phyloP scores from a whole-genome alignment of 2,329 filamentous ascomycete genomes.

The Rhynchosporium agropyri region DNA sequence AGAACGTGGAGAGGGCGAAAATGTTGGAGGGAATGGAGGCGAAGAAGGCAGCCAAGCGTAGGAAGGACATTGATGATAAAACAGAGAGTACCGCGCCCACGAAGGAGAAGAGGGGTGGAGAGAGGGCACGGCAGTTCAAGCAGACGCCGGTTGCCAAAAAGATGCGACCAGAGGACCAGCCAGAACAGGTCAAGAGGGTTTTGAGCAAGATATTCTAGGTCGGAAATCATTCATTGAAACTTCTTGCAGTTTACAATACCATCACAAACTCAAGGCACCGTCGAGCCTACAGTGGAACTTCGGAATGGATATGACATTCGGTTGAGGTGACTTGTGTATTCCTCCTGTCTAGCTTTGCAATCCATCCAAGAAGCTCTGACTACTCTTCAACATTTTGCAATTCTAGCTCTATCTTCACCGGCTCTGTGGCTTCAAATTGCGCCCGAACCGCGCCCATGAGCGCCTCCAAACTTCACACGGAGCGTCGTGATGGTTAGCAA shows the following conservation, averaged over 20 bases:
- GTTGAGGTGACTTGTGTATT: too few species aligned
- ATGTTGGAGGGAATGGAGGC: constrained; percentile 74
- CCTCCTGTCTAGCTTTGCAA: too few species aligned
- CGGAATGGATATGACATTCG: too few species aligned
- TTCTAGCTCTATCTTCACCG: too few species aligned
- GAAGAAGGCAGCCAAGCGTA: constrained; percentile 55
- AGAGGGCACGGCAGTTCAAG: constrained; percentile 60
- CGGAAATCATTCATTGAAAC: neutral
- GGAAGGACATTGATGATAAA: constrained; percentile 42
- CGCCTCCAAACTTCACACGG: too few species aligned
- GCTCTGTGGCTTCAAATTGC: too few species aligned
- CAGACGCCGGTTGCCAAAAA: constrained; percentile 64
- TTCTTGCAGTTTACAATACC: too few species aligned
- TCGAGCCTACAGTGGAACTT: too few species aligned
- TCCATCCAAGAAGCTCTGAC: too few species aligned
- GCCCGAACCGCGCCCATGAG: too few species aligned
- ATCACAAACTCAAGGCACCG: neutral
- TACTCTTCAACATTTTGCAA: too few species aligned
- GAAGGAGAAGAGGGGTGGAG: constrained; percentile 39
- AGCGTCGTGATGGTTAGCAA: too few species aligned
- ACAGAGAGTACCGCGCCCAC: constrained; percentile 33
- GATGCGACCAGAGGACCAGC: constrained; percentile 49
- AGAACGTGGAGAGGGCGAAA: constrained; percentile 79
- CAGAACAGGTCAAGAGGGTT: constrained; percentile 60
- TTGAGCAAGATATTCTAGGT: constrained; percentile 65